Evolutionary conservation across 805 yeast genomes (phyloP), one percentile per base, ranked within the genome.

Genomic region (Yarrowia porcina): DNA sequence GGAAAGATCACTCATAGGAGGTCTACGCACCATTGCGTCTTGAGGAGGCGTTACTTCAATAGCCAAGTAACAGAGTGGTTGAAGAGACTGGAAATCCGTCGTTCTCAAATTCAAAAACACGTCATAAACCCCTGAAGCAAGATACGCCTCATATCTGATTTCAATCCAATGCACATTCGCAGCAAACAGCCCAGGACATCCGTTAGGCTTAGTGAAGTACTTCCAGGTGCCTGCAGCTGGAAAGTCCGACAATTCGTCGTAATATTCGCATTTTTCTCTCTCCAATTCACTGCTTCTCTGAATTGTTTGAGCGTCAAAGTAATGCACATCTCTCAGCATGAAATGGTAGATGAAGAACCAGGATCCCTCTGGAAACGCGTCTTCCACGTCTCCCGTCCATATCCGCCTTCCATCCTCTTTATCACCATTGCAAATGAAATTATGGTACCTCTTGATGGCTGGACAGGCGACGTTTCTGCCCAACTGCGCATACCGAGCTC

Each of bases 171-270:
- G 59, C 33, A 52, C 59, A 25, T 52, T 52, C 1, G 59, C 59
- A 2, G 59, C 59, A 18, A 52, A 52, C 8, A 52, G 44, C 9
- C 59, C 59, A 11, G 59, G 59, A 36, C 59, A 52, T 3, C 59
- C 59, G 33, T 52, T 52, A 12, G 59, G 59, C 33, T 52, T 52
- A 13, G 11, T 15, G 28, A 52, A 52, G 59, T 52, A 52, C 33
- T 52, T 52, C 59, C 59, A 52, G 44, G 59, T 52, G 44, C 59
- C 59, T 17, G 59, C 42, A 35, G 59, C 59, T 35, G 59, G 59
- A 36, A 52, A 52, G 33, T 52, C 59, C 10, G 59, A n/a, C 25
- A 52, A 33, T 11, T 36, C 44, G 23, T 52, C 59, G 35, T 52
- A 36, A 7, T 52, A 52, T 23, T 36, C 38, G 33, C 59, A 52